Evolutionary conservation across 192 early-diverging fungal genomes (phyloP).

Genomic region (Podila epigama): DNA sequence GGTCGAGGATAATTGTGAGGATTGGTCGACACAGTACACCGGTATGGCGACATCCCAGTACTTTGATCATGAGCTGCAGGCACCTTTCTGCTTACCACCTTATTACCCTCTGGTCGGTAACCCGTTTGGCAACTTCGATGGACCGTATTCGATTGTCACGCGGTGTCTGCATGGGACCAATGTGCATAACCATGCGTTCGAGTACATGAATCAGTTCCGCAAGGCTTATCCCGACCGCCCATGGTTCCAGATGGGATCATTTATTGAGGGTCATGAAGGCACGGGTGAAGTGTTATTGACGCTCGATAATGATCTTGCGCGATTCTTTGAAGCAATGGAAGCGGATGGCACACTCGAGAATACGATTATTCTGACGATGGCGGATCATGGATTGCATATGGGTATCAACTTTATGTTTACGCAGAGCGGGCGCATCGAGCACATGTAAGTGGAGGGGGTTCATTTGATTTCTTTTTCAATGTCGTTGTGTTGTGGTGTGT

Average conservation of each 20-base stretch:
- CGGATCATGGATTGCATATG: conserved; percentile 57
- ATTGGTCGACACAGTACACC: conserved; percentile 58
- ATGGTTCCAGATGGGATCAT: conserved; percentile 49
- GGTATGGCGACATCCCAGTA: conserved; percentile 35
- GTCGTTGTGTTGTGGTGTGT: no score
- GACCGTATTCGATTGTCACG: conserved; percentile 46
- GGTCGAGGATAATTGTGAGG: conserved; percentile 58
- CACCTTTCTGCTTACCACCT: conserved; percentile 65
- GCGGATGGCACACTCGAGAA: conserved; percentile 47
- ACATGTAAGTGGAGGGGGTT: conserved; percentile 51
- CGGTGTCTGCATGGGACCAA: conserved; percentile 50
- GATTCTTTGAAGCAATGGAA: conserved; percentile 45
- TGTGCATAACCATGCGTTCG: conserved; percentile 50
- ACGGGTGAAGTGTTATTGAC: conserved; percentile 49
- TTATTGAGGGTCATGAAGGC: conserved; percentile 55
- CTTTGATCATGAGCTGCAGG: conserved; percentile 61
- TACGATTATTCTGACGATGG: conserved; percentile 50
- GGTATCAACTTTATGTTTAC: conserved; percentile 53
- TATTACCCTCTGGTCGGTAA: conserved; percentile 54
- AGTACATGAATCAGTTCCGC: conserved; percentile 50
- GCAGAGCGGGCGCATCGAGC: conserved; percentile 48
- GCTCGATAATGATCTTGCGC: conserved; percentile 33
- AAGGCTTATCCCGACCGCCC: conserved; percentile 34
- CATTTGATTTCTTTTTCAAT: no score
- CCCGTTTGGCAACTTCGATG: conserved; percentile 61